Conservation (phyloP, 1,284 basidiomycete genomes). For the Puccinia sorghi region DNA sequence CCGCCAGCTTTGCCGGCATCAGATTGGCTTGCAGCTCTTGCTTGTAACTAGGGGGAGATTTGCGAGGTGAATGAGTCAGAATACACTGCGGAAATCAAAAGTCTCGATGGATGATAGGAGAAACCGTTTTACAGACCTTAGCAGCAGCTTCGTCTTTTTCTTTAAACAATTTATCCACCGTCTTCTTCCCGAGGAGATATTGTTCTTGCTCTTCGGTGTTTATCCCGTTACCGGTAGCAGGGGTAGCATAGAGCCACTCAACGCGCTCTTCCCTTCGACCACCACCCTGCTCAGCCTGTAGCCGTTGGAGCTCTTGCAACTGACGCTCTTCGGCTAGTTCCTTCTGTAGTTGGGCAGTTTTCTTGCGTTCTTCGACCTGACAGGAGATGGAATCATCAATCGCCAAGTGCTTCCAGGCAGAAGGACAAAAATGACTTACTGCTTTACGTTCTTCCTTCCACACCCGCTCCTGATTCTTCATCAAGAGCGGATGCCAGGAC, state of each 20-base stretch:
- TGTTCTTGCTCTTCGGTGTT: slow-evolving; percentile 91
- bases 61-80: neutral
- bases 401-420: neutral
- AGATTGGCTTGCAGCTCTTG: slow-evolving; percentile 24
- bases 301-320: slow-evolving; percentile 87
- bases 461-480: slow-evolving; percentile 98
- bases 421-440: slow-evolving; percentile 18
- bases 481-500: slow-evolving; percentile 92
- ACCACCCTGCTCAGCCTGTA: slow-evolving; percentile 86
- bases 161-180: slow-evolving; percentile 91
- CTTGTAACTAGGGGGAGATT: slow-evolving; percentile 6
- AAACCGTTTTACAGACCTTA: slow-evolving; percentile 19
- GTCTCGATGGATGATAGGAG: neutral
- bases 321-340: slow-evolving; percentile 97
- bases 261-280: slow-evolving; percentile 89
- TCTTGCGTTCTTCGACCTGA: slow-evolving; percentile 90
- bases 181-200: slow-evolving; percentile 95
- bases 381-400: neutral
- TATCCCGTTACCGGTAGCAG: slow-evolving; percentile 75
- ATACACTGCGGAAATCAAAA: neutral
- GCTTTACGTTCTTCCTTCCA: slow-evolving; percentile 98
- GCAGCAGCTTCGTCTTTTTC: slow-evolving; percentile 67
- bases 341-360: slow-evolving; percentile 89
- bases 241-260: slow-evolving; percentile 99
- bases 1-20: slow-evolving; percentile 46